Percentiles rank a stretch among this genome's conserved stretches.
Conservation (phyloP, 805 yeast genomes). For the Vanderwaltozyma tropicalis region DNA sequence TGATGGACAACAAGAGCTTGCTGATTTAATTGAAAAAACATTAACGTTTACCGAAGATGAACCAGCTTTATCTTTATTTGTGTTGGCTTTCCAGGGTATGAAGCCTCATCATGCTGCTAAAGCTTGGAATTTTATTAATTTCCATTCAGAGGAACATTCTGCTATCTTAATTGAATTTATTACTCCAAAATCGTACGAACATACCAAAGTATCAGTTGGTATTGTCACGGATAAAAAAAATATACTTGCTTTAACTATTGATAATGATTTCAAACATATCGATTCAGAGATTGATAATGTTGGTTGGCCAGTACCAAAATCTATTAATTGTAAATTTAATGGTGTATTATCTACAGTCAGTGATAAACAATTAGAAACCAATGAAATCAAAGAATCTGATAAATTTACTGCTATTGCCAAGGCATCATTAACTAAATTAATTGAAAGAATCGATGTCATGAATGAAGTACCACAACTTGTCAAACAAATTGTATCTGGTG, state of each 20-base stretch:
- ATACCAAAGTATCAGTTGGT: constrained; percentile 71
- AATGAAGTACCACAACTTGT: constrained; percentile 92
- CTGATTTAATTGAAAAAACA: constrained; percentile 13
- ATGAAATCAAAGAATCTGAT: constrained; percentile 18
- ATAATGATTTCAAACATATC: constrained; percentile 54
- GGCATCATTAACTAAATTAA: constrained; percentile 52
- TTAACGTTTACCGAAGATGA: constrained; percentile 18
- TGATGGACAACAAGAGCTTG: constrained; percentile 5
- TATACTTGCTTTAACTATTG: constrained; percentile 52
- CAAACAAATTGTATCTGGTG: constrained; percentile 85
- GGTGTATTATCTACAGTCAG: constrained; percentile 39
- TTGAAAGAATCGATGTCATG: constrained; percentile 96
- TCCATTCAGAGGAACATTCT: constrained; percentile 63
- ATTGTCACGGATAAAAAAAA: constrained; percentile 57
- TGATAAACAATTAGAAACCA: constrained; percentile 33
- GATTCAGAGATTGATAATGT: constrained; percentile 55
- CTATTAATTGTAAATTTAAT: constrained; percentile 47
- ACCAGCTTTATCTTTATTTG: constrained; percentile 57
- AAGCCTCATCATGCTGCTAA: constrained; percentile 99
- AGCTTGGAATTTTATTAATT: constrained; percentile 87
- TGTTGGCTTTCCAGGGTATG: constrained; percentile 97
- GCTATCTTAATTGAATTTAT: constrained; percentile 91
- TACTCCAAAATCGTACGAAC: constrained; percentile 84
- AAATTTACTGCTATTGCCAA: constrained; percentile 38
- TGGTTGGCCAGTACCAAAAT: constrained; percentile 84